Base-by-base conservation (phyloP, 257 asterid species). In the Salvia splendens region DNA sequence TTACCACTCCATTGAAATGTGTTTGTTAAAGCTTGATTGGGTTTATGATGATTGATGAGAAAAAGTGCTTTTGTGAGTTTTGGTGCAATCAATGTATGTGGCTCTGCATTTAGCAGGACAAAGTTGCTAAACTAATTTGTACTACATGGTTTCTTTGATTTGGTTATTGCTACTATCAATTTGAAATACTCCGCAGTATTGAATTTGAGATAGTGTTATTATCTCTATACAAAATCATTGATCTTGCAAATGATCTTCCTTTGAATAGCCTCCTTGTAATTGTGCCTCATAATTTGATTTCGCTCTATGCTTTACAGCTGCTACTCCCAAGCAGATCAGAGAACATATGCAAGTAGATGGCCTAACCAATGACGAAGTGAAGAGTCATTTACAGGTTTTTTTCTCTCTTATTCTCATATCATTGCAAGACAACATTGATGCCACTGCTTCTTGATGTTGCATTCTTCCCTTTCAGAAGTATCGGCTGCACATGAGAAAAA, bases 311-410 rank as follows among this genome's bases (percentile, higher is more conserved):
- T 68, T 60, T 68, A 72, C 95, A 92, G 98, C 67, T 65, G 96
- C 98, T 59, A 92, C 98, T 33, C 98, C 98, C 24, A 92, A 92
- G 84, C 97, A 92, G 75, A 92, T 92, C 67, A 83, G 97, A 82
- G 97, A 89, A 76, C 89, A 79, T 32, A 89, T 92, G 97, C 91
- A 87, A 78, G 96, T 92, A 0, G 91, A 92, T 68, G 96, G 97
- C 49, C 90, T 92, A 54, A 87, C 98, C 15, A 92, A 92, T 45
- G 98, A 92, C 62, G 97, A 92, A 89, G 98, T 92, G 67, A 92
- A 92, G 89, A 87, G 96, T 75, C 98, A 92, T 80, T 81, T 92
- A 74, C 98, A 92, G 73, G 98, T 89, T 61, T 30, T 55, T 51
- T 33, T 14, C 42, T 59, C 30, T 61, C 66, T 17, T 51, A 17